Conservation (phyloP, 1,139 yeast genomes). For the Arxiozyma slooffiae region DNA sequence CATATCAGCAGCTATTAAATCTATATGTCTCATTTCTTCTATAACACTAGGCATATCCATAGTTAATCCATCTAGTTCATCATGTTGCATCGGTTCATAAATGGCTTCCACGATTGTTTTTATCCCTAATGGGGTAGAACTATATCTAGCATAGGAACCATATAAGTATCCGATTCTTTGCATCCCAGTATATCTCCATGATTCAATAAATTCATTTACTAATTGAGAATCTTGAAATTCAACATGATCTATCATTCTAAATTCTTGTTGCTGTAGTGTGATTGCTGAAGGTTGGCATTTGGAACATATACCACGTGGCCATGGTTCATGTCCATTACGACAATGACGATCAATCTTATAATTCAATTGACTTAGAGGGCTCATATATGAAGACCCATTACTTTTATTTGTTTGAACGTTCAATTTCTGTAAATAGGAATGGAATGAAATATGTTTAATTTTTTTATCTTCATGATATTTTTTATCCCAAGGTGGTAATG, state of each 20-base stretch:
- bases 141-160: slow-evolving; percentile 71
- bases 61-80: slow-evolving; percentile 77
- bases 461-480: slow-evolving; percentile 63
- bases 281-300: slow-evolving; percentile 95
- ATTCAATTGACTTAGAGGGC: slow-evolving; percentile 69
- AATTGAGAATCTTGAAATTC: slow-evolving; percentile 71
- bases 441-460: slow-evolving; percentile 83
- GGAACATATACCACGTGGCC: slow-evolving; percentile 94
- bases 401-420: slow-evolving; percentile 62
- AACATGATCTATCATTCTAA: slow-evolving; percentile 95
- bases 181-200: slow-evolving; percentile 82
- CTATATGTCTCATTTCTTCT: slow-evolving; percentile 53
- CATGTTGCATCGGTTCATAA: slow-evolving; percentile 85
- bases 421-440: slow-evolving; percentile 67
- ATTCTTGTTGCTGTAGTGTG: slow-evolving; percentile 79
- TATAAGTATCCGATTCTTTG: slow-evolving; percentile 82
- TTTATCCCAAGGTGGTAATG: slow-evolving; percentile 89
- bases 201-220: slow-evolving; percentile 72
- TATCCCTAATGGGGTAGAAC: slow-evolving; percentile 72
- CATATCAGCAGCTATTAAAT: slow-evolving; percentile 46
- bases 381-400: slow-evolving; percentile 59
- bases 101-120: slow-evolving; percentile 91
- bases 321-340: slow-evolving; percentile 75
- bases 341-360: slow-evolving; percentile 57
- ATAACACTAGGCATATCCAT: slow-evolving; percentile 38